phyloP scores from a whole-genome alignment of 495 filamentous ascomycete genomes.

The Letharia columbiana region DNA sequence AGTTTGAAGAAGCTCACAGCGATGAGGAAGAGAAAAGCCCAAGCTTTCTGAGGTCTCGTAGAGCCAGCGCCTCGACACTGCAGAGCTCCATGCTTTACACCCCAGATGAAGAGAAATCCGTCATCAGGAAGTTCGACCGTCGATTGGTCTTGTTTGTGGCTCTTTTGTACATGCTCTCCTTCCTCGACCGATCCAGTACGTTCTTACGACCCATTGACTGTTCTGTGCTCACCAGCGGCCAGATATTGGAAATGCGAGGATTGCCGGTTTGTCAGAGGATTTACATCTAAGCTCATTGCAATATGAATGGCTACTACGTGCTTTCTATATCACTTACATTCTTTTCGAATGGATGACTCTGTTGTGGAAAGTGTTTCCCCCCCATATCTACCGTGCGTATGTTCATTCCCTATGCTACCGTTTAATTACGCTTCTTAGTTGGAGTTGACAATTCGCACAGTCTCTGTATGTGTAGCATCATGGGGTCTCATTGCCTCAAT shows the following conservation, averaged over 20 bases:
- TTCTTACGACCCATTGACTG: conserved; percentile 10
- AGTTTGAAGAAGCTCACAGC: neutral
- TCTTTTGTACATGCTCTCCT: conserved; percentile 70
- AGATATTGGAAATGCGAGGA: conserved; percentile 76
- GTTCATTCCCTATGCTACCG: neutral
- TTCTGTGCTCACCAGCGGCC: conserved; percentile 11
- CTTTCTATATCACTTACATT: conserved; percentile 66
- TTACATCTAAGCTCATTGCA: conserved; percentile 46
- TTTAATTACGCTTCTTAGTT: neutral
- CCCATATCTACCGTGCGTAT: conserved; percentile 50
- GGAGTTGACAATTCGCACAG: conserved; percentile 30
- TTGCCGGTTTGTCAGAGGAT: conserved; percentile 63
- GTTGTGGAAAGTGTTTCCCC: conserved; percentile 48
- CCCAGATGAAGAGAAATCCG: conserved; percentile 59
- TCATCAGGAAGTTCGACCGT: conserved; percentile 66
- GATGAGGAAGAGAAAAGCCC: conserved; percentile 1
- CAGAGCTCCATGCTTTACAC: conserved; percentile 60
- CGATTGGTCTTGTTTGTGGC: conserved; percentile 72
- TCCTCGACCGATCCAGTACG: conserved; percentile 70
- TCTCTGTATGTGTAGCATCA: conserved; percentile 43
- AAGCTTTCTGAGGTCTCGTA: conserved; percentile 8
- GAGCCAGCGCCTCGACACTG: conserved; percentile 33
- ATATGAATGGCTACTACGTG: conserved; percentile 60
- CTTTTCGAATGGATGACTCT: conserved; percentile 65
- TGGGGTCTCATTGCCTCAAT: conserved; percentile 65